These are phyloP conservation scores for Isabelozyma pseudorhagii DNA, from an alignment of 805 yeast genomes.

Conservation along the genomic window DNA sequence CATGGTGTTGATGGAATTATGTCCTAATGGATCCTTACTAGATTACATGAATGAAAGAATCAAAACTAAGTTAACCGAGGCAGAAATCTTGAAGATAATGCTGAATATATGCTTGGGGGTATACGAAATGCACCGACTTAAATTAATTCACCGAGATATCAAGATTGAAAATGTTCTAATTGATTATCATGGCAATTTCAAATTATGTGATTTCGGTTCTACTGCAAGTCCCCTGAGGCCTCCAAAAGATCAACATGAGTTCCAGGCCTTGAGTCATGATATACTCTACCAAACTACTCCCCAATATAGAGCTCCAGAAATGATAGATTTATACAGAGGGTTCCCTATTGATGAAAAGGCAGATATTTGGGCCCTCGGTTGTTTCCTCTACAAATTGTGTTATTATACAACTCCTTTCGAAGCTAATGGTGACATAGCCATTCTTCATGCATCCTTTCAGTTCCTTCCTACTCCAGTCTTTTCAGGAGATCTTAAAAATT, in stretches of 20 bases:
- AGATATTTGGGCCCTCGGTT: slow-evolving; percentile 84
- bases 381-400: slow-evolving; percentile 72
- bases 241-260: slow-evolving; percentile 60
- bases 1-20: slow-evolving; percentile 85
- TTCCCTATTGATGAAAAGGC: slow-evolving; percentile 77
- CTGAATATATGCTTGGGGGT: slow-evolving; percentile 76
- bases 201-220: slow-evolving; percentile 81
- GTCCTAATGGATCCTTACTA: slow-evolving; percentile 80
- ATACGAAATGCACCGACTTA: slow-evolving; percentile 77
- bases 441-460: slow-evolving; percentile 76
- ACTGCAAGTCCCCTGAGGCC: slow-evolving; percentile 66
- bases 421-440: slow-evolving; percentile 80
- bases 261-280: slow-evolving; percentile 60
- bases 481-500: slow-evolving; percentile 67
- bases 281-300: slow-evolving; percentile 80
- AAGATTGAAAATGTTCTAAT: slow-evolving; percentile 79
- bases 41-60: slow-evolving; percentile 89
- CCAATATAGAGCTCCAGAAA: slow-evolving; percentile 81
- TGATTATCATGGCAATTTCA: slow-evolving; percentile 54
- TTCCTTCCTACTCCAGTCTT: slow-evolving; percentile 70
- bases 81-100: slow-evolving; percentile 80
- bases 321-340: slow-evolving; percentile 69
- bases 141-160: slow-evolving; percentile 86
- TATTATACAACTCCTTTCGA: slow-evolving; percentile 93
- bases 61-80: slow-evolving; percentile 70